Percentiles rank a stretch among this genome's conserved stretches.
phyloP scores from a whole-genome alignment of 805 yeast genomes.

The Yarrowia yakushimensis region DNA sequence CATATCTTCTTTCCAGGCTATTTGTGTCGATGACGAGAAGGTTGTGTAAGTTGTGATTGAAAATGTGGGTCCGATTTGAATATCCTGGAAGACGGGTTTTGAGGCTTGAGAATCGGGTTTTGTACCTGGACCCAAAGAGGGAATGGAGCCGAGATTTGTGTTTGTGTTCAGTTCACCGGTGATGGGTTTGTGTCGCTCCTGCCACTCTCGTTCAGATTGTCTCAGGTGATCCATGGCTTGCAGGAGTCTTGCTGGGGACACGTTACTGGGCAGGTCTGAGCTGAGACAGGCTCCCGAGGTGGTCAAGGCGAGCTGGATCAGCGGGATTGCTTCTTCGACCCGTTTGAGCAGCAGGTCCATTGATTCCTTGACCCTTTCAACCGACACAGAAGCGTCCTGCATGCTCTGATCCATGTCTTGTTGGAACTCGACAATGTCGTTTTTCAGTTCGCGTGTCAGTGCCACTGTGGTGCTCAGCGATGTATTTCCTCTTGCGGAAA shows the following conservation, averaged over 20 bases:
- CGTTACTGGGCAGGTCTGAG: conserved; percentile 47
- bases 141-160: neutral
- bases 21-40: conserved; percentile 46
- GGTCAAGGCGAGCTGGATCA: conserved; percentile 59
- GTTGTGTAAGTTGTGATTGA: conserved; percentile 56
- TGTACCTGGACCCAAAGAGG: neutral
- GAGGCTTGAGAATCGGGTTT: no score
- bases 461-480: conserved; percentile 50
- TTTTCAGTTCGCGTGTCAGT: conserved; percentile 53
- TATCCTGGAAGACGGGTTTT: neutral
- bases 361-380: conserved; percentile 47
- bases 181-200: neutral
- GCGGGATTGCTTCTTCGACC: conserved; percentile 67
- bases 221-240: conserved; percentile 53
- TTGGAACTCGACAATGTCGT: conserved; percentile 58
- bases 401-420: conserved; percentile 34
- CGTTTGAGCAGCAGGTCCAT: conserved; percentile 48
- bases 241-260: conserved; percentile 64
- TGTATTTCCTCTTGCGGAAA: conserved; percentile 38
- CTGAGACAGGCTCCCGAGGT: conserved; percentile 65
- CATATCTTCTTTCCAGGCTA: conserved; percentile 72
- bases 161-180: neutral
- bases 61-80: conserved; percentile 59
- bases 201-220: neutral
- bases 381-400: conserved; percentile 35